Base-by-base conservation (phyloP, 1,139 yeast genomes). In the Nadsonia commutata region DNA sequence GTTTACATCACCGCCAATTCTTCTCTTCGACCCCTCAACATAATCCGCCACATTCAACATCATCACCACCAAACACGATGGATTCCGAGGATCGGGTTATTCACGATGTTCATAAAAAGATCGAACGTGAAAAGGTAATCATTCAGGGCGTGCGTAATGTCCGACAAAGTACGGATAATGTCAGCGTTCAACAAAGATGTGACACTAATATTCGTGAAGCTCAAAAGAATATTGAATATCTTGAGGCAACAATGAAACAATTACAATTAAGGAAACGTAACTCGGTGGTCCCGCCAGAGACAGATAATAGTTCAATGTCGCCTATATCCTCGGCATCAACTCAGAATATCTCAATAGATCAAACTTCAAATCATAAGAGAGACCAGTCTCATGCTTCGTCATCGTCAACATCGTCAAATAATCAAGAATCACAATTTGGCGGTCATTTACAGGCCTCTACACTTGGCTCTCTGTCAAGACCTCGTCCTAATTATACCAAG, bases 141-240 rank as follows among this genome's bases (percentile, higher is more conserved):
- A 85, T 88, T 43, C 80, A 78, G 51, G 97, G 96, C 44, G 90
- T 94, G 48, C 78, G 80, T 48, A 72, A 80, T 48, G 68, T 90
- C 64, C 80, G 84, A 59, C 78, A 76, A 58, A 78, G 77, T 51
- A 84, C 97, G 18, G 63, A 69, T 50, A 90, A 90, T 61, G 69
- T 80, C 18, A 77, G 75, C 51, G 95, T 88, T 41, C 86, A 88
- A 53, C 94, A 85, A 57, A 77, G 82, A 58, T 88, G 97, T 67
- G 88, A 85, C 62, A 78, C 88, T 33, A 85, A 80, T 55, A 86
- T 90, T 53, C 70, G 93, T 49, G 97, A 90, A 55, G 88, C 96
- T 2, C 88, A 85, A 56, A 78, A 84, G 50, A 88, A 88, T 62
- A 82, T 90, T 51, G 90, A 84, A 52, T 90, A 88, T 55, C 71